Conservation (phyloP, 129 eudicot species). For the Artemisia annua region DNA sequence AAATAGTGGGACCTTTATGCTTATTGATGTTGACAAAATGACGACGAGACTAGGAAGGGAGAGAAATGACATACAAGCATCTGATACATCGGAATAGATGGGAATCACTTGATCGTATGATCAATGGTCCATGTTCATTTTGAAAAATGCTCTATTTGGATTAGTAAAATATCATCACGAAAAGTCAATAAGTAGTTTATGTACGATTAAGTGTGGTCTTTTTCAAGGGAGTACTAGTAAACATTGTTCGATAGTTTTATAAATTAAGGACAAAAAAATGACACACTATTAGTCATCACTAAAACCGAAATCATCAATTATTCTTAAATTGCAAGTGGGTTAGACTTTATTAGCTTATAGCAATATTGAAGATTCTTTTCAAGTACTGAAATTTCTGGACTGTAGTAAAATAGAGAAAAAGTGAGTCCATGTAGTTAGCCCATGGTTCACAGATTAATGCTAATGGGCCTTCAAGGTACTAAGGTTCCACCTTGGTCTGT, state of each 20-base stretch:
- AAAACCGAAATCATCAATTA: too few species aligned
- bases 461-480: too few species aligned
- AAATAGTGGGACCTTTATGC: background rate
- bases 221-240: background rate
- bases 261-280: background rate
- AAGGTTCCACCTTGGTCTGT: too few species aligned
- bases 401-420: background rate
- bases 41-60: background rate
- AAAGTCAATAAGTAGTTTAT: background rate
- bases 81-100: background rate
- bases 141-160: background rate
- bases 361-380: too few species aligned
- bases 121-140: background rate
- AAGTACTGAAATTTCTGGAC: background rate
- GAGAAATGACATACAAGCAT: too few species aligned
- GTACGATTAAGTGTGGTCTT: background rate
- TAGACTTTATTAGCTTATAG: background rate
- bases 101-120: background rate
- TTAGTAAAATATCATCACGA: background rate
- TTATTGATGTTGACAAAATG: background rate
- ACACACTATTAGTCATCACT: too few species aligned
- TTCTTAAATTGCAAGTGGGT: background rate
- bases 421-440: background rate
- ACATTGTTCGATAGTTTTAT: background rate
- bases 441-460: too few species aligned